phyloP scores from a whole-genome alignment of 2,329 filamentous ascomycete species.

The Aspergillus sojae region DNA sequence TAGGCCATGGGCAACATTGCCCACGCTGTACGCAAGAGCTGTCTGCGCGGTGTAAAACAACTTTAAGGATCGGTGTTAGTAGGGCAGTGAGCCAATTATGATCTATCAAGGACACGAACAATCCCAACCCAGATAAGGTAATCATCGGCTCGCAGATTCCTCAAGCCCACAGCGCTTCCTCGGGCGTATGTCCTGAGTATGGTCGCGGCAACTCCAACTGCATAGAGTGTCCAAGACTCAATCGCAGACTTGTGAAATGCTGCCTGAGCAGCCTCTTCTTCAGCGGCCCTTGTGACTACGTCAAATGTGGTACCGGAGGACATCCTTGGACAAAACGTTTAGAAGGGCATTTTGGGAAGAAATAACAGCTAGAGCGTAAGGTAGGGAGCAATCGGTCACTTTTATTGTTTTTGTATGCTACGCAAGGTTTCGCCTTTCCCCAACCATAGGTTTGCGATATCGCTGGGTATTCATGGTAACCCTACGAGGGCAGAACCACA shows the following conservation, averaged over 20 bases:
- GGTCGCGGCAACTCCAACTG: conserved; percentile 27
- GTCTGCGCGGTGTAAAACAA: conserved; percentile 54
- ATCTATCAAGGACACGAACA: conserved; percentile 36
- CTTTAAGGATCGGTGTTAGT: conserved; percentile 31
- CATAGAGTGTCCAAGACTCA: conserved; percentile 31
- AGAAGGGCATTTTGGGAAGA: not conserved
- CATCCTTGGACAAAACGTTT: conserved; percentile 3
- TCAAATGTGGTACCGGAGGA: conserved; percentile 2
- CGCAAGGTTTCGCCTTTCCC: not conserved
- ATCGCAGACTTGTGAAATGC: conserved; percentile 20
- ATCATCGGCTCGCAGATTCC: conserved; percentile 49
- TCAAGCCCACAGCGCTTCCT: conserved; percentile 22
- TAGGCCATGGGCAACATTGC: conserved; percentile 49
- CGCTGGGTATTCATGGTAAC: not conserved
- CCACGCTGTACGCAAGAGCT: conserved; percentile 50
- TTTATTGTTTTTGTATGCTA: not conserved
- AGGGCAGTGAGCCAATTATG: not conserved
- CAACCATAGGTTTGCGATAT: not conserved
- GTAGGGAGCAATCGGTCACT: not conserved
- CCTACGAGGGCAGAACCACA: not conserved
- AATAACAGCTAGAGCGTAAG: not conserved
- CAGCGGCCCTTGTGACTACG: not conserved
- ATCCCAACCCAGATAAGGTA: conserved; percentile 57
- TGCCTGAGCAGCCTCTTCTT: conserved; percentile 19
- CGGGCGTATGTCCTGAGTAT: conserved; percentile 44